Base-by-base conservation (phyloP, 2,329 filamentous ascomycete genomes). In the Paecilomyces variotii region DNA sequence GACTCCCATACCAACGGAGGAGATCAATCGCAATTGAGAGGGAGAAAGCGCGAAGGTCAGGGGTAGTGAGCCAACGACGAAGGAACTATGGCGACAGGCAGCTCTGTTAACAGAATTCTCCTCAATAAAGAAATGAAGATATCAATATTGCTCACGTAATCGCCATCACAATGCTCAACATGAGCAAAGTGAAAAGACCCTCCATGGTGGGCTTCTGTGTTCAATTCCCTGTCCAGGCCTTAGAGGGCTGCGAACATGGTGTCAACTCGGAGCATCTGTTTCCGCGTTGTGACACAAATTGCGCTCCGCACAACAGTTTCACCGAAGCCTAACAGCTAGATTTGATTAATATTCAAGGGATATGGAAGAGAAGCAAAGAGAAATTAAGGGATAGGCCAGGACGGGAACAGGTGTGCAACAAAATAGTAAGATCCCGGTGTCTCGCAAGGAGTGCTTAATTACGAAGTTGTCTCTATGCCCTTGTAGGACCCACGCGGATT, bases 1-100 rank as follows among this genome's bases (percentile, higher is more conserved):
- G 56, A 99, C 89, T 52, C 94, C 94, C 74, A 96, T 91, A 56
- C 94, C 94, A 71, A 97, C 84, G 59, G 91, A 92, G 25, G 93
- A 95, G 71, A 97, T 89, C 55, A 96, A 79, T 70, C 93, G 88
- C 59, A 97, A 79, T 74, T 96, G 91, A 51, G 91, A 90, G 60
- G 89, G 86, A 30, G 92, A 93, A 27, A 99, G 83, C 59, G 87
- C 85, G 80, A 99, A 90, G 59, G 91, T 92, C 55, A 99, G 81
- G 39, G 94, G 94, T 64, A 99, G 80, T 65, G 91, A 88, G 75
- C 94, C 94, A 65, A 93, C 92, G 58, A 96, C 83, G 74, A 97
- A 97, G 60, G 94, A 97, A 68, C 93, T 97, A 72, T 56, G 28
- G 56, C 54, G 49, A 32, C 30, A 35, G 25, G 25, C 24, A 51